phyloP scores from a whole-genome alignment of 179 eudicot species.

The Vitellaria paradoxa region DNA sequence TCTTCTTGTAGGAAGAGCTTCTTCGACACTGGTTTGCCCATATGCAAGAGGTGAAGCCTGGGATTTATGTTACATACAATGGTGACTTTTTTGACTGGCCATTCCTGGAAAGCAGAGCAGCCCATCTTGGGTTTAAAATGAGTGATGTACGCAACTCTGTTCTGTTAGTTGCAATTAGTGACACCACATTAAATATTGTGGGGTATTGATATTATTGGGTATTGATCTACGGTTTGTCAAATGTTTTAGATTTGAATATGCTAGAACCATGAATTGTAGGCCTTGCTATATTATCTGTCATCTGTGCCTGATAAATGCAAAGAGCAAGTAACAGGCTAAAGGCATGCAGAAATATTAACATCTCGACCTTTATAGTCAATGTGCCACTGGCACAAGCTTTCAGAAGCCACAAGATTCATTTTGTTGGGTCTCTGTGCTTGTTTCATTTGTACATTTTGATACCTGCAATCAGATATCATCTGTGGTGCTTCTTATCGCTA shows the following conservation, averaged over 20 bases:
- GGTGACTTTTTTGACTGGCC: constrained; percentile 99
- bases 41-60: constrained; percentile 93
- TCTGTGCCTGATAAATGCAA: background rate
- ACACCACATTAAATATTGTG: background rate
- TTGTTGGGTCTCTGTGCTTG: background rate
- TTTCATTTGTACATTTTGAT: background rate
- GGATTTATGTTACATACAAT: constrained; percentile 94
- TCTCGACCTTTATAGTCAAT: background rate
- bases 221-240: background rate
- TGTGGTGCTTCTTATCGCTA: background rate
- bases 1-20: constrained; percentile 65
- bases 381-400: background rate
- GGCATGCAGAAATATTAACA: background rate
- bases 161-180: constrained; percentile 2
- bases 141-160: constrained; percentile 54
- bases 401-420: background rate
- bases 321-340: background rate
- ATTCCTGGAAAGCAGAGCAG: constrained; percentile 89
- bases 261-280: constrained; percentile 1
- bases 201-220: background rate
- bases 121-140: constrained; percentile 81
- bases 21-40: constrained; percentile 82
- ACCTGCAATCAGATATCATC: background rate
- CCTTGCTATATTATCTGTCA: constrained; percentile 5
- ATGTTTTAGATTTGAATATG: background rate